These are phyloP conservation scores for Hypoxylon sp. DNA, from an alignment of 2,329 filamentous ascomycete species.

Conservation along the genomic window DNA sequence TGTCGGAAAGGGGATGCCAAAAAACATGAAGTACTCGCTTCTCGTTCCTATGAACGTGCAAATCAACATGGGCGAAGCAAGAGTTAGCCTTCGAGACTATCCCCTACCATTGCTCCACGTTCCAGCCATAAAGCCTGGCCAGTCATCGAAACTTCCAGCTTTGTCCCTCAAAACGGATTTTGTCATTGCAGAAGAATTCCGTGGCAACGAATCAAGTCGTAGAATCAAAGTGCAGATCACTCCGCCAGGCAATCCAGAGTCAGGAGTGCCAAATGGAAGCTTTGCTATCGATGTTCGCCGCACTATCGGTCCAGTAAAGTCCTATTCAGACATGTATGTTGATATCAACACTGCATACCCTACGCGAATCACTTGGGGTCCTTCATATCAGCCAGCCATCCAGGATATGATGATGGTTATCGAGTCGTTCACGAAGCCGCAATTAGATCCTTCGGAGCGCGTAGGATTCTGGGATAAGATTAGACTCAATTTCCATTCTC, in stretches of 20 bases:
- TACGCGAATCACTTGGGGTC: slow-evolving; percentile 96
- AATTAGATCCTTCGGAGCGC: slow-evolving; percentile 91
- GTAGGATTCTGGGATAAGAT: slow-evolving; percentile 99
- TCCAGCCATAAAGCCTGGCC: slow-evolving; percentile 82
- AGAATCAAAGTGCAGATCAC: slow-evolving; percentile 88
- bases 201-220: slow-evolving; percentile 83
- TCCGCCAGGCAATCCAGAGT: slow-evolving; percentile 75
- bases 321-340: slow-evolving; percentile 91
- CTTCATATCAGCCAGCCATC: slow-evolving; percentile 96
- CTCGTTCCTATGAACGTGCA: slow-evolving; percentile 91
- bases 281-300: slow-evolving; percentile 90
- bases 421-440: slow-evolving; percentile 96
- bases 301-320: slow-evolving; percentile 95
- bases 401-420: slow-evolving; percentile 99
- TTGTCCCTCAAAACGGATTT: slow-evolving; percentile 91
- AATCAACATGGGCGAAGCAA: slow-evolving; percentile 90
- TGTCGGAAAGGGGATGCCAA: slow-evolving; percentile 97
- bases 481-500: slow-evolving; percentile 91
- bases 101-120: slow-evolving; percentile 93
- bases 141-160: slow-evolving; percentile 84
- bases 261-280: slow-evolving; percentile 70
- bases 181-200: slow-evolving; percentile 94
- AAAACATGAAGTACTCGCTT: slow-evolving; percentile 90
- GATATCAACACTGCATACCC: slow-evolving; percentile 94
- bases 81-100: slow-evolving; percentile 91